A percentile compares a stretch with the other conserved stretches of the same genome.
These are phyloP conservation scores for Hyphopichia khmerensis DNA, from an alignment of 1,139 yeast genomes.

Conservation along the genomic window DNA sequence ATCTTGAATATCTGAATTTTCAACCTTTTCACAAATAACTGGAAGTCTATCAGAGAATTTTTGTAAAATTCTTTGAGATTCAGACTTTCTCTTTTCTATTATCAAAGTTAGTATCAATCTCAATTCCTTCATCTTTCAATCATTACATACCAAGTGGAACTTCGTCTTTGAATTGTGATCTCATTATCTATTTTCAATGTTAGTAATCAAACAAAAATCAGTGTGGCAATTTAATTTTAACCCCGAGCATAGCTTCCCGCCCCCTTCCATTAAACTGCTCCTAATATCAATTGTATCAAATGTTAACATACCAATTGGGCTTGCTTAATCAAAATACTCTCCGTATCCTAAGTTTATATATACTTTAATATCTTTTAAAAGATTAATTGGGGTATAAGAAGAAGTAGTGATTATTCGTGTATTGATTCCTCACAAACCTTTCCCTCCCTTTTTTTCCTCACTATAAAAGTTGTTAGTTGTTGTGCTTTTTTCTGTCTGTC, in stretches of 20 bases:
- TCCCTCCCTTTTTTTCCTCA: background rate
- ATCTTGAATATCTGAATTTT: slow-evolving; percentile 92
- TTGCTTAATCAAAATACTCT: too few relatives aligned
- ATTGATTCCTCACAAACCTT: too few relatives aligned
- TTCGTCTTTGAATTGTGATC: slow-evolving; percentile 91
- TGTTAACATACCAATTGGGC: too few relatives aligned
- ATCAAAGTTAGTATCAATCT: slow-evolving; percentile 17
- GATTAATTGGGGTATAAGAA: too few relatives aligned
- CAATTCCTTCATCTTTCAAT: background rate
- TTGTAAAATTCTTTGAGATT: slow-evolving; percentile 86
- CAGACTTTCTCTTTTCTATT: slow-evolving; percentile 90
- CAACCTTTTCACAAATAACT: slow-evolving; percentile 96
- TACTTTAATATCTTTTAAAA: too few relatives aligned
- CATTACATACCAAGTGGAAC: slow-evolving; percentile 72
- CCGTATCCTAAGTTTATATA: too few relatives aligned
- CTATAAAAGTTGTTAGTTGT: background rate
- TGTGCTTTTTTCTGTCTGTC: too few relatives aligned
- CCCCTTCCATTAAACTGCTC: too few relatives aligned
- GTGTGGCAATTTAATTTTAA: too few relatives aligned
- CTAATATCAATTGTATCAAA: too few relatives aligned
- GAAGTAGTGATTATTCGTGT: too few relatives aligned
- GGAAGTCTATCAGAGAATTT: slow-evolving; percentile 93
- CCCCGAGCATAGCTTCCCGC: too few relatives aligned
- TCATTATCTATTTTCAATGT: slow-evolving; percentile 43
- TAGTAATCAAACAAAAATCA: background rate